Base-by-base conservation (phyloP, 2,329 filamentous ascomycete genomes). In the Polytolypa hystricis region DNA sequence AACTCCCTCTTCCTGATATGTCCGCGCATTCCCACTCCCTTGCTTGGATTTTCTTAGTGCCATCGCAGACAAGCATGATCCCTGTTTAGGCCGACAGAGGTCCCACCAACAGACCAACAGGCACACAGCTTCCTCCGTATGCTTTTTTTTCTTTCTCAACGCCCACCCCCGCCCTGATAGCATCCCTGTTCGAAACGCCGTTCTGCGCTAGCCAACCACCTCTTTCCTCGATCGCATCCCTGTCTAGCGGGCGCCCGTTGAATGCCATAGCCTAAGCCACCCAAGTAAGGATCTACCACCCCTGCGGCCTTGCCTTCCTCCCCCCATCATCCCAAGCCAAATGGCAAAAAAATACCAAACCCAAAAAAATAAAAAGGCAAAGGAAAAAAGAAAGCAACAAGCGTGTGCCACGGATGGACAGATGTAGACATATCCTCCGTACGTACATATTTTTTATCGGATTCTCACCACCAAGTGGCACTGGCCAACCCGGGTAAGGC, bases 241-340 rank as follows among this genome's bases (percentile, higher is more conserved):
- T 7, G 21, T 25, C n/a, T 25, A n/a, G 7, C 7, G 21, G 21
- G 21, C 21, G n/a, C n/a, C n/a, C 21, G 7, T 25, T 25, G 21
- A 25, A 25, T 7, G 21, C 28, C 28, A 16, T 12, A 23, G 17
- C 20, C 33, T 29, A 18, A 35, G 33, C 33, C 33, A 35, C 23
- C 33, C 16, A 35, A 35, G 33, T 35, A 21, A 29, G 23, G 33
- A 35, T 30, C 33, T 35, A 12, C 33, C n/a, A n/a, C n/a, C n/a
- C n/a, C n/a, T n/a, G n/a, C n/a, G n/a, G n/a, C n/a, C n/a, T n/a
- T n/a, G n/a, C n/a, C n/a, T n/a, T n/a, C n/a, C n/a, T n/a, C n/a
- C n/a, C n/a, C n/a, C n/a, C n/a, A n/a, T n/a, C n/a, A n/a, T n/a
- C n/a, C n/a, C n/a, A n/a, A 35, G 33, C 23, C 19, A 28, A 7